phyloP scores from a whole-genome alignment of 371 early-diverging fungal species.

The Mortierella sp. region DNA sequence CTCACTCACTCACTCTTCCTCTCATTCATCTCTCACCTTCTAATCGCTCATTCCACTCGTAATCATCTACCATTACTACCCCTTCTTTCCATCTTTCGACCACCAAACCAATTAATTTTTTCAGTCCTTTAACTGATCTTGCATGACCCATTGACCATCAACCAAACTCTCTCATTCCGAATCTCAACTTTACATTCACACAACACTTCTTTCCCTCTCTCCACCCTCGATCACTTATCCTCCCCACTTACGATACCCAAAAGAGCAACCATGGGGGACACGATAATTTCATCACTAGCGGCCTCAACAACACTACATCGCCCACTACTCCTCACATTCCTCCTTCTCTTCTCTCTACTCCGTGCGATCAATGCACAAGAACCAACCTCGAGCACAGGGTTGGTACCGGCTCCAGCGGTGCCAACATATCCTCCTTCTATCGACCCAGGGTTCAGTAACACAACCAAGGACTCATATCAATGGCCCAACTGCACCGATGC shows the following conservation, averaged over 20 bases:
- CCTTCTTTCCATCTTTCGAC: too few relatives aligned
- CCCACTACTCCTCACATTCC: not conserved
- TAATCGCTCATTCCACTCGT: not conserved
- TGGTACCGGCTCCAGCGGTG: not conserved
- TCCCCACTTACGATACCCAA: not conserved
- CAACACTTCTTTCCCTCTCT: not conserved
- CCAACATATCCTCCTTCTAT: not conserved
- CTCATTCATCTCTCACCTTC: not conserved
- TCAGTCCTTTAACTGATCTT: not conserved
- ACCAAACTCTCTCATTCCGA: not conserved
- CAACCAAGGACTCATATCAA: not conserved
- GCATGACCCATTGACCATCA: constrained; percentile 4
- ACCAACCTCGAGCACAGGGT: not conserved
- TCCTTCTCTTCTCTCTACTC: constrained; percentile 7
- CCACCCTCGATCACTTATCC: not conserved
- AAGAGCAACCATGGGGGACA: not conserved
- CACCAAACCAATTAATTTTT: not conserved
- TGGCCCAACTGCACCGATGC: constrained; percentile 25
- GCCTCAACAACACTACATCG: not conserved
- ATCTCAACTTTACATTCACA: not conserved
- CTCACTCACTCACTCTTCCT: not conserved
- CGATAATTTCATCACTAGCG: not conserved
- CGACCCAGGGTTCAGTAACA: constrained; percentile 9
- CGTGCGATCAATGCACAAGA: not conserved
- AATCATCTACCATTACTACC: not conserved